A percentile compares a stretch with the other conserved stretches of the same genome.
These are phyloP conservation scores for Botrytis fragariae DNA, from an alignment of 2,329 filamentous ascomycete genomes.

Conservation along the genomic window DNA sequence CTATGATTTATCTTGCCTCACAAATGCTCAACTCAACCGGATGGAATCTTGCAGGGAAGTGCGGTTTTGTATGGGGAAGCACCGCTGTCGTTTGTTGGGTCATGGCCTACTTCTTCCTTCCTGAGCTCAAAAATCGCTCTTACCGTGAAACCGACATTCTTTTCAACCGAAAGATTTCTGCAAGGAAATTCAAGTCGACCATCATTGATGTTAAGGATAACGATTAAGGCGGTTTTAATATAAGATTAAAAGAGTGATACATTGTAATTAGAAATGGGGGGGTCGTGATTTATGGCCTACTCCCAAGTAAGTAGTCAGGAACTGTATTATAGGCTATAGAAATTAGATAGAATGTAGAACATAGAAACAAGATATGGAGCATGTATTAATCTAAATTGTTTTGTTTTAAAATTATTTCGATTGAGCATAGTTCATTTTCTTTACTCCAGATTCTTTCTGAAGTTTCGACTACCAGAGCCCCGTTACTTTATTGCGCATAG, in stretches of 20 bases:
- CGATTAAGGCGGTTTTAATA: constrained; percentile 46
- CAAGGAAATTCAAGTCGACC: constrained; percentile 49
- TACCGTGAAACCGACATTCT: constrained; percentile 51
- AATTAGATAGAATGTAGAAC: neutral
- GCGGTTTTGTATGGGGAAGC: constrained; percentile 59
- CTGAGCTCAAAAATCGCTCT: constrained; percentile 58
- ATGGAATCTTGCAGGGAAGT: constrained; percentile 51
- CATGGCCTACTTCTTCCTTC: constrained; percentile 49
- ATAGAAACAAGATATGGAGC: neutral
- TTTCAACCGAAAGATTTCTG: constrained; percentile 43
- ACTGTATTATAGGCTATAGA: neutral
- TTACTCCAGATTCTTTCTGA: neutral
- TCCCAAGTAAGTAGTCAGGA: neutral
- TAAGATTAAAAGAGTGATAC: neutral
- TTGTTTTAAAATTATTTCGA: neutral
- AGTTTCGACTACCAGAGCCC: neutral
- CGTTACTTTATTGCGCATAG: neutral
- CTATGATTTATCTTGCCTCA: constrained; percentile 60
- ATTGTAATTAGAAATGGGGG: neutral
- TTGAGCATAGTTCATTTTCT: neutral
- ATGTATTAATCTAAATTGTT: neutral
- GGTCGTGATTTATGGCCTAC: neutral
- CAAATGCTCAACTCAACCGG: constrained; percentile 57
- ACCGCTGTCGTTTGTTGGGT: constrained; percentile 56
- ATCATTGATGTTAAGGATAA: constrained; percentile 58